Conservation (phyloP, 2,329 filamentous ascomycete species). For the Aspergillus sclerotialis region DNA sequence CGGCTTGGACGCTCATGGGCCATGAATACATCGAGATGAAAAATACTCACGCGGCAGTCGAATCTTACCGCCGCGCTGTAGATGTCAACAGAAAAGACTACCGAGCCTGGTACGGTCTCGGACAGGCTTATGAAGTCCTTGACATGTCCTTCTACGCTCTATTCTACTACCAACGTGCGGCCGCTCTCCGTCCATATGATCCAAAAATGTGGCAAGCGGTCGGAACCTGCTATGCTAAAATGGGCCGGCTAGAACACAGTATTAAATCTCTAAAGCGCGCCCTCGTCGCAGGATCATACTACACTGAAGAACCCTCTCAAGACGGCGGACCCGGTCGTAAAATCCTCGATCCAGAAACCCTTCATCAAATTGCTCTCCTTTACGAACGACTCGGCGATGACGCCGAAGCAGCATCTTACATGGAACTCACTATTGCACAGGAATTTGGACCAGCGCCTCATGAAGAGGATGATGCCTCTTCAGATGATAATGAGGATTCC, state of each 20-base stretch:
- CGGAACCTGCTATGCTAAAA: slow-evolving; percentile 82
- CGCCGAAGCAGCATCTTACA: slow-evolving; percentile 80
- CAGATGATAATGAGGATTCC: slow-evolving; percentile 25
- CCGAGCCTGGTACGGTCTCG: slow-evolving; percentile 93
- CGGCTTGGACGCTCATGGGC: slow-evolving; percentile 97
- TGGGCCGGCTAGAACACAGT: slow-evolving; percentile 77
- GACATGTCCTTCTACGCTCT: slow-evolving; percentile 97
- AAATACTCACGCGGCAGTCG: slow-evolving; percentile 95
- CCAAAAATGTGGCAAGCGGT: slow-evolving; percentile 99
- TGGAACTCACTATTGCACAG: slow-evolving; percentile 91
- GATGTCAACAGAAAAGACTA: slow-evolving; percentile 96
- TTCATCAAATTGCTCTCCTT: slow-evolving; percentile 82
- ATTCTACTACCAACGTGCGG: slow-evolving; percentile 96
- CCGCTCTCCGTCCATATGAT: slow-evolving; percentile 87
- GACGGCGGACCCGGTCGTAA: slow-evolving; percentile 24
- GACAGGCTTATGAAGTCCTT: slow-evolving; percentile 93
- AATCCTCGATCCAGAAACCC: slow-evolving; percentile 79
- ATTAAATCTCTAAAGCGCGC: slow-evolving; percentile 95
- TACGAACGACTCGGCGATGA: slow-evolving; percentile 75
- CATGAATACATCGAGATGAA: slow-evolving; percentile 99
- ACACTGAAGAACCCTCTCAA: slow-evolving; percentile 42
- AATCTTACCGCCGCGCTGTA: slow-evolving; percentile 90
- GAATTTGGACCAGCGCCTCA: slow-evolving; percentile 62
- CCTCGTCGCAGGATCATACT: slow-evolving; percentile 78
- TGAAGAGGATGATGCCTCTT: slow-evolving; percentile 25